A percentile compares a stretch with the other conserved stretches of the same genome.
phyloP scores from a whole-genome alignment of 441 rosid species.

The Populus hybrid region DNA sequence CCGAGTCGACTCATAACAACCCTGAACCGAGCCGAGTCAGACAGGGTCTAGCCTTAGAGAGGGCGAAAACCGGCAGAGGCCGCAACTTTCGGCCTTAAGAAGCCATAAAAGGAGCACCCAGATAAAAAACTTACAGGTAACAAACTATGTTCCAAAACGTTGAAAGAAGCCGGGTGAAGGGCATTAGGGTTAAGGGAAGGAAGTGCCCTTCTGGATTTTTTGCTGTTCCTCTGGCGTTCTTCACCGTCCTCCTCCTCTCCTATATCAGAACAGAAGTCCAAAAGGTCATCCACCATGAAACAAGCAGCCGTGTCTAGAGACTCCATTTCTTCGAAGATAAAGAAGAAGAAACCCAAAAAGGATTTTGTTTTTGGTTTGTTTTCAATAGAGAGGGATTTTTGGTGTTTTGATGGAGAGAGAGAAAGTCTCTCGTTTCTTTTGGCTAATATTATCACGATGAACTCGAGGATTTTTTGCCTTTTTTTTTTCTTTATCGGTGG shows the following conservation, averaged over 20 bases:
- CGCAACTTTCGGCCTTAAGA: neutral
- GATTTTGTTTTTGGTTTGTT: neutral
- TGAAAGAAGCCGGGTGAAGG: slow-evolving; percentile 12
- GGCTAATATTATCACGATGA: slow-evolving; percentile 17
- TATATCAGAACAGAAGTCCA: slow-evolving; percentile 57
- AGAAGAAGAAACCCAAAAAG: neutral
- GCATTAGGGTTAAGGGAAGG: slow-evolving; percentile 22
- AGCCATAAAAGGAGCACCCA: slow-evolving; percentile 5
- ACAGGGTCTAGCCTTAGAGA: slow-evolving; percentile 14
- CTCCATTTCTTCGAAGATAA: slow-evolving; percentile 27
- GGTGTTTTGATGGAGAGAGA: neutral
- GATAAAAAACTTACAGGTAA: slow-evolving; percentile 40
- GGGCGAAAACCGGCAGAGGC: neutral
- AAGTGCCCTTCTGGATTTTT: slow-evolving; percentile 22
- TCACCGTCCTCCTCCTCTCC: slow-evolving; percentile 50
- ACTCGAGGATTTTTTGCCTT: slow-evolving; percentile 8
- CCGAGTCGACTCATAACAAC: slow-evolving; percentile 24
- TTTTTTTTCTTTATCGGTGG: neutral
- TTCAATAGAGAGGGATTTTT: neutral
- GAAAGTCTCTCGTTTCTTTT: neutral
- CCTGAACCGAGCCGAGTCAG: slow-evolving; percentile 16
- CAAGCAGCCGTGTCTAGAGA: slow-evolving; percentile 43
- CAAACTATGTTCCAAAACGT: slow-evolving; percentile 16
- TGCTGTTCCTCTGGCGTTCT: slow-evolving; percentile 18
- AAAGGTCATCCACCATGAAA: slow-evolving; percentile 60